Evolutionary conservation across 306 rosid species (phyloP), one percentile per base, ranked within the genome.

Genomic region (Sicyos baderoa): DNA sequence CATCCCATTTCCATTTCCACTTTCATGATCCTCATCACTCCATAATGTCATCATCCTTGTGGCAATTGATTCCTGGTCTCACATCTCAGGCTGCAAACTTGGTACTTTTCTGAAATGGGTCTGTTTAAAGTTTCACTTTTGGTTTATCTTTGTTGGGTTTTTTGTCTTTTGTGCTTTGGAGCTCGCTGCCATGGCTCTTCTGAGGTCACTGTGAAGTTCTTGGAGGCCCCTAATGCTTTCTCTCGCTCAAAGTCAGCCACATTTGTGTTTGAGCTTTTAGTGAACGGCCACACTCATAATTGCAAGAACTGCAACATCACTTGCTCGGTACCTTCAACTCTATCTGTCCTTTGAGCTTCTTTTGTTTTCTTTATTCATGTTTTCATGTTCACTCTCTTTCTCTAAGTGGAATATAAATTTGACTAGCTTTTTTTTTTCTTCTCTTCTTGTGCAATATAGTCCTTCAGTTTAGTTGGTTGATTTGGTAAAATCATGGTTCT

Each of bases 201-300:
- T 50, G 81, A 75, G 72, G 64, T 83, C 64, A 66, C 78, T 71
- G 80, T 89, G 74, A 86, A 87, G 76, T 84, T 92, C 87, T 80
- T 86, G 83, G 88, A 85, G 67, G 79, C 88, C 52, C 97, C 97
- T 6, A 76, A 77, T 67, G 79, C 86, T 76, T 84, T 92, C 77
- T 92, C 96, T n/a, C 89, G 81, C 70, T 78, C 79, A 75, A 92
- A 68, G 78, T 83, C 90, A 54, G 84, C 97, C 72, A 77, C 79
- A 72, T 92, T 92, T 82, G 74, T 80, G 44, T 92, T 92, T 78
- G 69, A 87, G 77, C 84, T 77, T 77, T 75, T 83, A 55, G 64
- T 72, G 58, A 72, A 69, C 69, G 79, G 60, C 27, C 73, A 71
- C 77, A 68, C 74, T 7, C 3, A 10, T 27, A 16, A 76, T 47